These are phyloP conservation scores for Liriodendron chinense DNA, from an alignment of 164 flowering plant genomes.

Conservation along the genomic window DNA sequence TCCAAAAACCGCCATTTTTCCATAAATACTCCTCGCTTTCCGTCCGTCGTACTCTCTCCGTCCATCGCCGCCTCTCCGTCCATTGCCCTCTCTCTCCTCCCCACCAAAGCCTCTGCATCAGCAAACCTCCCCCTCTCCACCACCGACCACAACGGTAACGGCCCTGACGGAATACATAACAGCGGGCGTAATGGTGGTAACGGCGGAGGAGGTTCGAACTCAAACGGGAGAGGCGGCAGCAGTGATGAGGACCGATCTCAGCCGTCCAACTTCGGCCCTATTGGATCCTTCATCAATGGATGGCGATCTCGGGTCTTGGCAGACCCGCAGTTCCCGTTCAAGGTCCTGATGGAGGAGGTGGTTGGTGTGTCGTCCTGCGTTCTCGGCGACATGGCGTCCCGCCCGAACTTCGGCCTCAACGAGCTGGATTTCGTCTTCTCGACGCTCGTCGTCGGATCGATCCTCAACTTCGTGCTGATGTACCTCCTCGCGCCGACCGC, in stretches of 20 bases:
- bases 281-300: constrained; percentile 62
- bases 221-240: constrained; percentile 16
- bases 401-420: constrained; percentile 91
- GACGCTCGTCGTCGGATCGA: constrained; percentile 85
- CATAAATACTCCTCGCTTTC: not conserved
- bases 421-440: constrained; percentile 96
- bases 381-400: constrained; percentile 92
- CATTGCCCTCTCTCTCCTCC: not conserved
- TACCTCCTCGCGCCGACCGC: constrained; percentile 74
- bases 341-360: constrained; percentile 90
- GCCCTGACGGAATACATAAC: not conserved
- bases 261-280: constrained; percentile 36
- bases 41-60: not conserved
- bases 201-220: constrained; percentile 9
- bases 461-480: constrained; percentile 83
- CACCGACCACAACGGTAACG: constrained; percentile 6
- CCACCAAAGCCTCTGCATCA: constrained; percentile 1
- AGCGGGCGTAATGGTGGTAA: constrained; percentile 7
- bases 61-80: not conserved
- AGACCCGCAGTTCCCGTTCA: constrained; percentile 95
- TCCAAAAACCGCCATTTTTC: constrained; percentile 1
- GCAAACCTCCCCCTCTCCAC: constrained; percentile 8
- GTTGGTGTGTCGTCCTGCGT: constrained; percentile 83
- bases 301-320: constrained; percentile 91
- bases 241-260: constrained; percentile 19